Percentiles rank a stretch among this genome's conserved stretches.
These are phyloP conservation scores for Pythium rishiriense DNA, from an alignment of 352 stramenopile genomes.

Conservation along the genomic window DNA sequence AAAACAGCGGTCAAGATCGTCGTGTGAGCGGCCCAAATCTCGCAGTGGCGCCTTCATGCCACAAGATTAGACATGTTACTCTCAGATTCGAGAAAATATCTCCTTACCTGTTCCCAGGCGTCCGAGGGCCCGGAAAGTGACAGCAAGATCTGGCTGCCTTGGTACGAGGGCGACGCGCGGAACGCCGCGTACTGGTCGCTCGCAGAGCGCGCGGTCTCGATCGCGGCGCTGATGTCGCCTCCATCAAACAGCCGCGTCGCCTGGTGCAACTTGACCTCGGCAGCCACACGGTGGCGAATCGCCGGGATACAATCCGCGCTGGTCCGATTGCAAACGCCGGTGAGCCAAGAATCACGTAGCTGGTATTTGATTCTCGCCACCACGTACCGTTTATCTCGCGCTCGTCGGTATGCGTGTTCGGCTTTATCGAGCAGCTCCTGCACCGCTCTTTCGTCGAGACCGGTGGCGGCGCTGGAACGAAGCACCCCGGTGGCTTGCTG, in stretches of 20 bases:
- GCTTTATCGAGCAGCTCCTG: neutral
- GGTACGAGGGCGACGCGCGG: slow-evolving; percentile 2
- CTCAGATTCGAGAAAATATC: neutral
- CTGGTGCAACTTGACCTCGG: neutral
- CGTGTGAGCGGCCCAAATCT: slow-evolving; percentile 2
- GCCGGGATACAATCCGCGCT: slow-evolving; percentile 8
- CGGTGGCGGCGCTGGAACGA: no score
- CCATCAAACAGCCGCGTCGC: slow-evolving; percentile 2
- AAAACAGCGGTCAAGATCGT: slow-evolving; percentile 10
- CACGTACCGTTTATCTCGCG: slow-evolving; percentile 3
- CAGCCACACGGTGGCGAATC: slow-evolving; percentile 5
- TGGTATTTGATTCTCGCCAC: neutral
- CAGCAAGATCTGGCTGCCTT: slow-evolving; percentile 6
- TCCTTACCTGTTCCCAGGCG: neutral
- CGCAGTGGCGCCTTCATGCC: slow-evolving; percentile 1
- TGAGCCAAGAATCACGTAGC: no score
- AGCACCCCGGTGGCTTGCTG: neutral
- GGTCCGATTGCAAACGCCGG: neutral
- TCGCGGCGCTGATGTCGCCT: slow-evolving; percentile 5
- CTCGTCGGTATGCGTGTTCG: slow-evolving; percentile 2
- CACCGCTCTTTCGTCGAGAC: neutral
- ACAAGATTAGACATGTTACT: neutral
- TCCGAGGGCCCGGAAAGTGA: neutral
- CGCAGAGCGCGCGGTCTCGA: neutral
- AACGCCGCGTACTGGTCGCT: slow-evolving; percentile 8